Percentiles rank a stretch among this genome's conserved stretches.
Conservation (phyloP, 106 monocot species). For the Dendrobium chrysotoxum region DNA sequence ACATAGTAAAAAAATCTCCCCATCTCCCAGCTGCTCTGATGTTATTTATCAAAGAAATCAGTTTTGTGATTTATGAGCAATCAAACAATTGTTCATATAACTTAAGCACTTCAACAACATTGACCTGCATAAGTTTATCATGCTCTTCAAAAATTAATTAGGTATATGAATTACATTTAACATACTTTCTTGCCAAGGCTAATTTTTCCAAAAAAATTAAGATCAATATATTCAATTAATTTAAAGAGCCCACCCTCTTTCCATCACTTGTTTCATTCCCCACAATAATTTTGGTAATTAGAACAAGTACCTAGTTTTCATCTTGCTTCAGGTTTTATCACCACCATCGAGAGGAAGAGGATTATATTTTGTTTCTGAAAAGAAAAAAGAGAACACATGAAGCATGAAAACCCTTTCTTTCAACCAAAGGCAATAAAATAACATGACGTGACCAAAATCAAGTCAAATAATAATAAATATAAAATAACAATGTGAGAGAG, state of each 20-base stretch:
- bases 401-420: slow-evolving; percentile 5
- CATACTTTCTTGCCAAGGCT: background rate
- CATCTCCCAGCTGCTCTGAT: slow-evolving; percentile 45
- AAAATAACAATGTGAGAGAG: background rate
- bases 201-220: background rate
- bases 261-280: slow-evolving; percentile 42
- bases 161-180: background rate
- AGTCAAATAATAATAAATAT: background rate
- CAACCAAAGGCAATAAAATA: background rate
- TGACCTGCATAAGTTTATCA: slow-evolving; percentile 36
- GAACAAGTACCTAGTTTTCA: slow-evolving; percentile 20
- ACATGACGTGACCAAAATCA: background rate
- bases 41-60: slow-evolving; percentile 49
- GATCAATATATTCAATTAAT: background rate
- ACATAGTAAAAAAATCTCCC: slow-evolving; percentile 28
- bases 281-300: slow-evolving; percentile 33
- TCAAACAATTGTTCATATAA: slow-evolving; percentile 57
- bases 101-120: slow-evolving; percentile 70
- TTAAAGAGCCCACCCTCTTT: slow-evolving; percentile 27
- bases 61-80: slow-evolving; percentile 32
- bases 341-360: slow-evolving; percentile 11
- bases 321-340: slow-evolving; percentile 21
- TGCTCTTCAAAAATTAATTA: background rate
- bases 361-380: slow-evolving; percentile 27
- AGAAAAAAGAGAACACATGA: slow-evolving; percentile 2